Base-by-base conservation (phyloP, 2,329 filamentous ascomycete species). In the Colletotrichum melonis region DNA sequence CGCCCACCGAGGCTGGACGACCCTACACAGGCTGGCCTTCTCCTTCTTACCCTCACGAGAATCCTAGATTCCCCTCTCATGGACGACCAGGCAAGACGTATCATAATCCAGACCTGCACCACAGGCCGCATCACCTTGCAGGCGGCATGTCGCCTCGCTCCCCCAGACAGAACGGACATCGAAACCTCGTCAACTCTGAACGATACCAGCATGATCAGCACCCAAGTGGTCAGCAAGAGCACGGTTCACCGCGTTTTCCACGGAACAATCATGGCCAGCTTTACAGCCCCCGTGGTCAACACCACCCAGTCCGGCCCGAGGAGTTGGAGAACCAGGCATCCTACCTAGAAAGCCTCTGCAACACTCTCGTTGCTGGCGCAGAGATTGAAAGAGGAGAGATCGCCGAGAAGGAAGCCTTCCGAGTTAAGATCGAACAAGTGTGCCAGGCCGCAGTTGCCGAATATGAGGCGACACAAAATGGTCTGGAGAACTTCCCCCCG, bases 401-500 rank as follows among this genome's bases (percentile, higher is more conserved):
- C 64, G 84, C 86, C 2, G 88, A 92, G 75, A 97, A 97, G 78
- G 93, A 97, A 77, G 79, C 81, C 0, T 95, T 97, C 76, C 89
- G 94, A 62, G 79, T 84, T 58, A 84, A 84, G 30, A 88, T 97
- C 19, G 92, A 96, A 79, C 76, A 81, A 9, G 88, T 94, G 26
- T 93, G 93, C 75, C 89, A 88, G 65, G 81, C 89, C 65, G 88
- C 89, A 1, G 88, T 95, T 63, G 79, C 83, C 6, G 80, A 84
- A 9, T 83, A 89, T 75, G 91, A 93, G 76, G 74, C 77, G 11
- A 78, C 82, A n/a, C 76, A 78, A 2, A 83, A 82, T 32, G 79
- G 83, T 22, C 75, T 82, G 5, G 72, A 74, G 0, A 82, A 88
- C 9, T 91, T 93, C 69, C 83, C 87, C 19, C 79, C 87, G 28